Conservation (phyloP, 1,284 basidiomycete species). For the Leccinum subrobustum region DNA sequence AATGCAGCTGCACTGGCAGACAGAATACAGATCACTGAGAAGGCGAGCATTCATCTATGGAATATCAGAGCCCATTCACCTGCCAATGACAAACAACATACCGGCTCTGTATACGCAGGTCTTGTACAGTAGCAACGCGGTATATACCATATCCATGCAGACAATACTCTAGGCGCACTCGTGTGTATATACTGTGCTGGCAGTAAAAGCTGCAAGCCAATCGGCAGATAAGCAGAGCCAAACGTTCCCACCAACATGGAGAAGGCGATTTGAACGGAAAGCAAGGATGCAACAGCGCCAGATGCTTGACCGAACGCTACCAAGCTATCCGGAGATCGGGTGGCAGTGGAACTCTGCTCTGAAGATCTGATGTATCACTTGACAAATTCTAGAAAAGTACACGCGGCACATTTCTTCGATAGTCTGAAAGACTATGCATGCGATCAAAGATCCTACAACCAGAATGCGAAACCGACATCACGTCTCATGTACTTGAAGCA, state of each 20-base stretch:
- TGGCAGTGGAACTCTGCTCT: background rate
- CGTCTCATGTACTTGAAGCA: slow-evolving; percentile 41
- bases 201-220: slow-evolving; percentile 69
- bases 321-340: background rate
- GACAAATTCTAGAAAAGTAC: slow-evolving; percentile 77
- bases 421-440: slow-evolving; percentile 89
- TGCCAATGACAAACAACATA: slow-evolving; percentile 33
- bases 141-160: slow-evolving; percentile 81
- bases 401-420: slow-evolving; percentile 88
- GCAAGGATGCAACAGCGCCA: slow-evolving; percentile 48
- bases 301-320: slow-evolving; percentile 38
- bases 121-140: slow-evolving; percentile 67
- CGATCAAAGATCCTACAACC: slow-evolving; percentile 78
- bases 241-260: slow-evolving; percentile 74
- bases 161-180: slow-evolving; percentile 73
- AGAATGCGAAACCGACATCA: slow-evolving; percentile 2
- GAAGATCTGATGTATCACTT: slow-evolving; percentile 5
- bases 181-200: slow-evolving; percentile 69
- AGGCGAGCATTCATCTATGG: slow-evolving; percentile 64
- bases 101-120: slow-evolving; percentile 66
- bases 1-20: slow-evolving; percentile 45
- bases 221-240: slow-evolving; percentile 69
- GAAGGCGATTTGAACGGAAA: slow-evolving; percentile 70
- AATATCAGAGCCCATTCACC: background rate
- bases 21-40: slow-evolving; percentile 47